Percentiles rank a stretch among this genome's conserved stretches.
These are phyloP conservation scores for Arthrinium puccinioides DNA, from an alignment of 2,329 filamentous ascomycete species.

Conservation along the genomic window DNA sequence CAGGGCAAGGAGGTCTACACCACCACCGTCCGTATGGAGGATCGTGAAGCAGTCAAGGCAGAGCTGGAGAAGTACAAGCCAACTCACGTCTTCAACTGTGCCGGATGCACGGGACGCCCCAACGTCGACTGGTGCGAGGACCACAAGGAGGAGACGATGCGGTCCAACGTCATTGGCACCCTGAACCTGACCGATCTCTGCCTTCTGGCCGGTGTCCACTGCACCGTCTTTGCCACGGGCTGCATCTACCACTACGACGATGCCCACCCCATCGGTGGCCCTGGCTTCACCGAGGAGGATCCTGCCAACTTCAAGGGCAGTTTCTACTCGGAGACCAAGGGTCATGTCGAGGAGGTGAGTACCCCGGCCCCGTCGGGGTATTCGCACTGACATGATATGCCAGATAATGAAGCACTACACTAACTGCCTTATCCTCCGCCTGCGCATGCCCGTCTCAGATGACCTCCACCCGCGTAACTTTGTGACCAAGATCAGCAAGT, in stretches of 20 bases:
- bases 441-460: constrained; percentile 64
- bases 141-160: constrained; percentile 59
- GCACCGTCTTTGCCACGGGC: constrained; percentile 60
- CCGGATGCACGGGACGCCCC: constrained; percentile 58
- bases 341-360: constrained; percentile 54
- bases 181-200: constrained; percentile 57
- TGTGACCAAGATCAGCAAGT: constrained; percentile 61
- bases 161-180: constrained; percentile 60
- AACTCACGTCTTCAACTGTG: constrained; percentile 60
- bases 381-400: background rate
- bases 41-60: constrained; percentile 47
- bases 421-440: constrained; percentile 55
- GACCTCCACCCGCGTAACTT: constrained; percentile 61
- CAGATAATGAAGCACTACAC: constrained; percentile 55
- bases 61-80: constrained; percentile 53
- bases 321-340: constrained; percentile 63
- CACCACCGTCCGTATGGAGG: constrained; percentile 59
- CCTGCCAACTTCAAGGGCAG: constrained; percentile 57
- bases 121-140: constrained; percentile 69
- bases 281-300: constrained; percentile 55
- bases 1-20: constrained; percentile 54
- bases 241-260: constrained; percentile 62
- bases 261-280: constrained; percentile 50
- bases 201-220: constrained; percentile 50
- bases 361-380: no score